These are phyloP conservation scores for Polygonum maritimum DNA, from an alignment of 148 eudicot species.

Conservation along the genomic window DNA sequence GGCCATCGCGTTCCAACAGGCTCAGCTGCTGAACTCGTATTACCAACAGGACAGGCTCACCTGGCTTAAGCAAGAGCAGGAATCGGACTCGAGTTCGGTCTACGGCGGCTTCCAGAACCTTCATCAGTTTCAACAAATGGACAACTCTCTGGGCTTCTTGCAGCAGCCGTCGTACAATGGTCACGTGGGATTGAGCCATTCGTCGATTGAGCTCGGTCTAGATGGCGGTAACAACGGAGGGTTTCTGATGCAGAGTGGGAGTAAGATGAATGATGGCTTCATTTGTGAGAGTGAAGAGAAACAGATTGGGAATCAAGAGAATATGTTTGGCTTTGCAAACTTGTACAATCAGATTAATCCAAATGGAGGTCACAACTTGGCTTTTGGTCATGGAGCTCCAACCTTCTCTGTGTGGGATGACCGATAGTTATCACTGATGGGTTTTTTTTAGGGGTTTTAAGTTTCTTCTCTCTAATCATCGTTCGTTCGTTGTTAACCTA, in stretches of 20 bases:
- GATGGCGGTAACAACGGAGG: conserved; percentile 15
- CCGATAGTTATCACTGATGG: conserved; percentile 14
- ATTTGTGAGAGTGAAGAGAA: conserved; percentile 19
- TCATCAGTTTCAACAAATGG: conserved; percentile 14
- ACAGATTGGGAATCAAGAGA: conserved; percentile 20
- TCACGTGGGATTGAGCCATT: conserved; percentile 42
- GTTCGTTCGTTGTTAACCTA: conserved; percentile 2
- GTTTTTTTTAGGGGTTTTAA: neutral
- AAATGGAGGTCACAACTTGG: conserved; percentile 22
- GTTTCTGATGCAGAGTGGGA: conserved; percentile 9
- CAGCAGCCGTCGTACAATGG: conserved; percentile 45
- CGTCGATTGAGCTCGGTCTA: conserved; percentile 39
- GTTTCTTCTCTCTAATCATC: conserved; percentile 8
- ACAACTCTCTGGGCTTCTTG: conserved; percentile 36
- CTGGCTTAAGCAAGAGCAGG: conserved; percentile 82
- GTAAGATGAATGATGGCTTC: conserved; percentile 26
- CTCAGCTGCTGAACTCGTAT: conserved; percentile 19
- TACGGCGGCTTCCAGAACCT: conserved; percentile 16
- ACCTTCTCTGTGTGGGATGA: conserved; percentile 70
- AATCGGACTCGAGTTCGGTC: conserved; percentile 3
- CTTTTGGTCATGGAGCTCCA: conserved; percentile 31
- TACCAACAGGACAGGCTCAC: conserved; percentile 25
- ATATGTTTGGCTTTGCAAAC: conserved; percentile 9
- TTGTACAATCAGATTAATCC: conserved; percentile 31
- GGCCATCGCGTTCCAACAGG: conserved; percentile 33